Base-by-base conservation (phyloP, 306 rosid species). In the Mimosa pudica region DNA sequence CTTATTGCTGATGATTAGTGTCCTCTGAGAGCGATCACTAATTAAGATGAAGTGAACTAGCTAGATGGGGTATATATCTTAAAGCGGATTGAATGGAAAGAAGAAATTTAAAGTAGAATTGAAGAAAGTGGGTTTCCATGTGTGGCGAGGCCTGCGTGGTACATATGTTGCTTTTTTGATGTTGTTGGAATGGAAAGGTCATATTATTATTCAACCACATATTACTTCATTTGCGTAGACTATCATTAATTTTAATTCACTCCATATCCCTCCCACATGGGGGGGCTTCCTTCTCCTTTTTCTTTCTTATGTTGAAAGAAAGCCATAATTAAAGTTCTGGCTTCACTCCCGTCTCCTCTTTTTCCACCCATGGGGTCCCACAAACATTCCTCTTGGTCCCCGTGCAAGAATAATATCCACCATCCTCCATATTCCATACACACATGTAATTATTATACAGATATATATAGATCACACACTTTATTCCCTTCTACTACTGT, bases 331-430 rank as follows among this genome's bases (percentile, higher is more conserved):
- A 77, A 86, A 77, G 81, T 77, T 74, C 81, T 48, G 35, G 85
- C 85, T 80, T 76, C 84, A 82, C 90, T 81, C 38, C 8, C 32
- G 74, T 72, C 78, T 71, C 75, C 66, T 73, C 57, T 78, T 79
- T 83, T 71, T 68, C 64, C 70, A 62, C 75, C 81, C n/a, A 80
- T 17, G 77, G 97, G 89, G 86, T 45, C 89, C 92, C 90, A 86
- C 88, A 85, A 85, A 92, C 94, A 92, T 90, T 92, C 93, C 84
- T 87, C 85, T 88, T 47, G 89, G 75, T 64, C 64, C 77, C 76
- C 87, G 88, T 84, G 94, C 86, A 65, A 74, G 86, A 82, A 86
- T 85, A 68, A 77, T 88, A 84, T 83, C 82, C 86, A 58, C 84
- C 85, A 80, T 76, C 72, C 72, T 70, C 57, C 57, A 9, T 8